Base-by-base conservation (phyloP, 1,284 basidiomycete species). In the Xerocomus minutiporus region DNA sequence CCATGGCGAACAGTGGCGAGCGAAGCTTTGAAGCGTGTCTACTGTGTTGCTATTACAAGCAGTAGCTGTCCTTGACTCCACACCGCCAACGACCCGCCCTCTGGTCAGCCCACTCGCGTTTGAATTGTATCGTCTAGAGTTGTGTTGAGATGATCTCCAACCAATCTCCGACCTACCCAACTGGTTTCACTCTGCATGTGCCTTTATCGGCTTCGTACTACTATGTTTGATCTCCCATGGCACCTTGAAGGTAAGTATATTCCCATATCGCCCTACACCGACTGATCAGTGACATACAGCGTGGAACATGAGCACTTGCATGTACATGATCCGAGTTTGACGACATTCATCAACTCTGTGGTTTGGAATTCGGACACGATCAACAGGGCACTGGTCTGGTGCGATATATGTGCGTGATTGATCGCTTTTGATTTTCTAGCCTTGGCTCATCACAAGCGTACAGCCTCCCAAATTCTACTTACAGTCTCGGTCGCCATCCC, bases 281-380 rank as follows among this genome's bases (percentile, higher is more conserved):
- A 36, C 51, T 67, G 8, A 68, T 43, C 20, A 20, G 5, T 23
- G 4, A 2, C 4, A 6, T 45, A 15, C 25, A 54, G 76, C 82
- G 2, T 73, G 78, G 54, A 86, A 84, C 59, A 69, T 80, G n/a
- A 75, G 80, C 1, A 81, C 78, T 8, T 64, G 86, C 15, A 68
- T 80, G 40, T 73, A 81, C 47, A 76, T 86, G 46, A 60, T 73
- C 2, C 89, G 85, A 85, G 81, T 58, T 20, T 87, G 12, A 72
- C 79, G 25, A 75, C 8, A 26, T 73, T 17, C 65, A 86, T 57
- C 45, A 83, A 88, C 62, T 69, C 79, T 6, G 57, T 83, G 3
- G 62, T 83, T 11, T 89, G 85, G 84, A 67, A 71, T 39, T 72
- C 74, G 36, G 81, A 79, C 56, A 68, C 68, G 3, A 59, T 72